Evolutionary conservation across 345 rosid genomes (phyloP).

Genomic region (Conringia planisiliqua): DNA sequence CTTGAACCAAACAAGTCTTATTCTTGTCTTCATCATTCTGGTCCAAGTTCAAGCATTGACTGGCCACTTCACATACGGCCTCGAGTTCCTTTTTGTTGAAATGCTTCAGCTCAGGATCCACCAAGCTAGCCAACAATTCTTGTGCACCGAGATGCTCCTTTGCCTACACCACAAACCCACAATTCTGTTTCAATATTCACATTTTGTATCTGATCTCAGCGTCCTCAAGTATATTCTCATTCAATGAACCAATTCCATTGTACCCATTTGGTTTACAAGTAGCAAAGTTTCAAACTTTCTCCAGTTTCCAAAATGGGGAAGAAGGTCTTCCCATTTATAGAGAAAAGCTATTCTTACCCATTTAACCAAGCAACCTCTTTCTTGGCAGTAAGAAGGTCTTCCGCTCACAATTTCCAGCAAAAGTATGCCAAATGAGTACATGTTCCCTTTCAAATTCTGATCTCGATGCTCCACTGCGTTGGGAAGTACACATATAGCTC

Average conservation of each 20-base stretch:
- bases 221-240: background rate
- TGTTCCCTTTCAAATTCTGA: constrained; percentile 72
- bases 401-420: constrained; percentile 87
- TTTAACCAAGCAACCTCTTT: constrained; percentile 69
- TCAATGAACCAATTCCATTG: background rate
- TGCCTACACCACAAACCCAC: constrained; percentile 51
- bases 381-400: constrained; percentile 77
- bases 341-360: constrained; percentile 61
- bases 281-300: constrained; percentile 2
- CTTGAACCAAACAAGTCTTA: constrained; percentile 40
- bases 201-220: background rate
- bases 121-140: constrained; percentile 60
- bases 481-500: constrained; percentile 74
- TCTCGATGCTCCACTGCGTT: constrained; percentile 62
- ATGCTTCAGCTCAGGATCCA: constrained; percentile 87
- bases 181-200: background rate
- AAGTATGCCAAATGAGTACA: constrained; percentile 81
- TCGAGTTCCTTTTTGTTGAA: constrained; percentile 67
- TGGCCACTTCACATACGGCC: constrained; percentile 72
- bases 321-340: background rate
- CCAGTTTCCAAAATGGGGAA: background rate
- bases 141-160: constrained; percentile 65
- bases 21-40: constrained; percentile 12
- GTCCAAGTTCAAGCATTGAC: constrained; percentile 57
- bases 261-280: constrained; percentile 4